Conservation (phyloP, 2,329 filamentous ascomycete genomes). For the Trichoderma polysporum region DNA sequence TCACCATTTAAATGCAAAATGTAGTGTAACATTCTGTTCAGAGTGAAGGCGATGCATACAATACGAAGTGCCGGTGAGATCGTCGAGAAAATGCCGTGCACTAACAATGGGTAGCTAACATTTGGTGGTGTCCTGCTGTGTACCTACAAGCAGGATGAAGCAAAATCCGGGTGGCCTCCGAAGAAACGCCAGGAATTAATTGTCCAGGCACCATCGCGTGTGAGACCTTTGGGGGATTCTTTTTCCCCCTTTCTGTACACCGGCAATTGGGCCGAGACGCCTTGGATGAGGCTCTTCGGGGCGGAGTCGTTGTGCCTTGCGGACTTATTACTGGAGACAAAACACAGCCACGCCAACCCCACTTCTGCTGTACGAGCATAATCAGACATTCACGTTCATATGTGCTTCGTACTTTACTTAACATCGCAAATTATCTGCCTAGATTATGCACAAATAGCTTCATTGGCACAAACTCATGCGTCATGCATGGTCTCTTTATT, state of each 20-base stretch:
- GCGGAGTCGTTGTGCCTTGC: not conserved
- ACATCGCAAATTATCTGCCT: too few relatives aligned
- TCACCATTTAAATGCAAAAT: not conserved
- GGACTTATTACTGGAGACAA: constrained; percentile 1
- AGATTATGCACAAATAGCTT: not conserved
- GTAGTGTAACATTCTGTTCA: not conserved
- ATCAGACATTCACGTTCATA: not conserved
- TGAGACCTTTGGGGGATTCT: not conserved
- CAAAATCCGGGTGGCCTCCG: not conserved
- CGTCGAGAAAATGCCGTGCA: not conserved
- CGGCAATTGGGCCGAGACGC: not conserved
- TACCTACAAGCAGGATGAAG: not conserved
- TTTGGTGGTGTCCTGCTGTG: not conserved
- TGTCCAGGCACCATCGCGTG: not conserved
- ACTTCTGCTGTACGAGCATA: not conserved
- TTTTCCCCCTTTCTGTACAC: not conserved
- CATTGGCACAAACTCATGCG: not conserved
- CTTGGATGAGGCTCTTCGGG: constrained; percentile 5
- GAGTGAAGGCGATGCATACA: not conserved
- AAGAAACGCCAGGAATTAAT: not conserved
- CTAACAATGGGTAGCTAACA: not conserved
- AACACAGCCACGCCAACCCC: constrained; percentile 16
- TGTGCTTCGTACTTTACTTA: too few relatives aligned
- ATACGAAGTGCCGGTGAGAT: not conserved
- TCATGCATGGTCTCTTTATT: not conserved